Evolutionary conservation across 139 green algal species (phyloP).

Genomic region (Edaphochlamys debaryana): DNA sequence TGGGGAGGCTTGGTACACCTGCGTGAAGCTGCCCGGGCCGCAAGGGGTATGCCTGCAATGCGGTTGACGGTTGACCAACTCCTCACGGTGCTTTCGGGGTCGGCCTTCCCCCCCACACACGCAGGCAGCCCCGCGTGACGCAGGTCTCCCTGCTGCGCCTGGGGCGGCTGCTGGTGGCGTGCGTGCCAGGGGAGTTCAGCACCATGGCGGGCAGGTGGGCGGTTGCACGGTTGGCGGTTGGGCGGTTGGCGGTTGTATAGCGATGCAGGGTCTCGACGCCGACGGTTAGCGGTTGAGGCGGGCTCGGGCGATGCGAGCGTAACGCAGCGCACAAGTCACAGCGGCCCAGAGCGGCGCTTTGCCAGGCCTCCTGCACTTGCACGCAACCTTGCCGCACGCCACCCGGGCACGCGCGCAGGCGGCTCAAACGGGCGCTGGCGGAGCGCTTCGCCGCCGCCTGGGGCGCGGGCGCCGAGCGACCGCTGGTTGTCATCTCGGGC

Average conservation of each 20-base stretch:
- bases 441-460: constrained; percentile 38
- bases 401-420: background rate
- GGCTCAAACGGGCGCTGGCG: constrained; percentile 2
- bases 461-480: background rate
- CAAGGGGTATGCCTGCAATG: too few relatives aligned
- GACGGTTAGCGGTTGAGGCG: too few relatives aligned
- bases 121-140: constrained; percentile 39
- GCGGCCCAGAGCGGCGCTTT: too few relatives aligned
- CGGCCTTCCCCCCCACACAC: background rate
- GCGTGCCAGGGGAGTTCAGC: constrained; percentile 81
- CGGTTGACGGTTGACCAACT: too few relatives aligned
- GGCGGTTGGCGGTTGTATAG: too few relatives aligned
- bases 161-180: constrained; percentile 61
- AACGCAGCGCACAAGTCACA: too few relatives aligned
- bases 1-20: background rate
- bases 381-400: too few relatives aligned
- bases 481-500: constrained; percentile 73
- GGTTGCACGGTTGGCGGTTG: background rate
- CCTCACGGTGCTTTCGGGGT: too few relatives aligned
- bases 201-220: constrained; percentile 88
- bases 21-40: too few relatives aligned
- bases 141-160: constrained; percentile 50
- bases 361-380: too few relatives aligned
- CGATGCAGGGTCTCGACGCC: too few relatives aligned
- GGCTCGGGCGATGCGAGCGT: too few relatives aligned